phyloP scores from a whole-genome alignment of 2,329 filamentous ascomycete genomes.

The Hypoxylon sp. region DNA sequence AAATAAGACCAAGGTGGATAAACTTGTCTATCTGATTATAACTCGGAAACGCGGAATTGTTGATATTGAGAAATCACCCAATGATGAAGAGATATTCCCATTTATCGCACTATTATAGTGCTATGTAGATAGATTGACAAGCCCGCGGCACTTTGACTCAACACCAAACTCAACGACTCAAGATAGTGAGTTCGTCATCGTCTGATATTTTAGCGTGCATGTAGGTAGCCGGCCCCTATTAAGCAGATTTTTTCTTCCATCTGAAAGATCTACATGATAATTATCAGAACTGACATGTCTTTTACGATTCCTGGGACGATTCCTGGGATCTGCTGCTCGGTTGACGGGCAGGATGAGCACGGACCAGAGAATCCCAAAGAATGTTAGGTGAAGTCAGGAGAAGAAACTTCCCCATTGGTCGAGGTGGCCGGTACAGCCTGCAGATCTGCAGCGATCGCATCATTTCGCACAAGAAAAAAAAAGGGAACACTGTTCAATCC shows the following conservation, averaged over 20 bases:
- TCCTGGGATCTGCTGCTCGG: conserved; percentile 7
- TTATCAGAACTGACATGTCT: conserved; percentile 11
- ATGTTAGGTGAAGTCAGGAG: conserved; percentile 15
- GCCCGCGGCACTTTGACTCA: conserved; percentile 3
- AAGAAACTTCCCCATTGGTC: conserved; percentile 19
- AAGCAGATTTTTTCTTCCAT: conserved; percentile 6
- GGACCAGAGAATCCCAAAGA: conserved; percentile 17
- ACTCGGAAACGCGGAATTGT: conserved; percentile 7
- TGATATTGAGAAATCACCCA: not conserved
- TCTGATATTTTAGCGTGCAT: conserved; percentile 1
- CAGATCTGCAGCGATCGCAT: conserved; percentile 28
- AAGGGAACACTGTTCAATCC: not conserved
- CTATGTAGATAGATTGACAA: not conserved
- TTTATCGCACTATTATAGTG: too few relatives aligned
- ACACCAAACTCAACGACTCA: conserved; percentile 8
- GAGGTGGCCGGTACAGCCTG: conserved; percentile 2
- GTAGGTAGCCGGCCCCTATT: not conserved
- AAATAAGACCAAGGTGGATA: conserved; percentile 18
- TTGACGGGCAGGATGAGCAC: conserved; percentile 7
- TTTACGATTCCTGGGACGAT: not conserved
- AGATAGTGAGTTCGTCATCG: conserved; percentile 6
- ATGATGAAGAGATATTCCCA: not conserved
- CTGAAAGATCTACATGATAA: too few relatives aligned
- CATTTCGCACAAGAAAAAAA: conserved; percentile 16
- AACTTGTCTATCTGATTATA: conserved; percentile 4